Evolutionary conservation across 2,329 filamentous ascomycete species (phyloP), one percentile per base, ranked within the genome.

Genomic region (Phyllachora maydis): DNA sequence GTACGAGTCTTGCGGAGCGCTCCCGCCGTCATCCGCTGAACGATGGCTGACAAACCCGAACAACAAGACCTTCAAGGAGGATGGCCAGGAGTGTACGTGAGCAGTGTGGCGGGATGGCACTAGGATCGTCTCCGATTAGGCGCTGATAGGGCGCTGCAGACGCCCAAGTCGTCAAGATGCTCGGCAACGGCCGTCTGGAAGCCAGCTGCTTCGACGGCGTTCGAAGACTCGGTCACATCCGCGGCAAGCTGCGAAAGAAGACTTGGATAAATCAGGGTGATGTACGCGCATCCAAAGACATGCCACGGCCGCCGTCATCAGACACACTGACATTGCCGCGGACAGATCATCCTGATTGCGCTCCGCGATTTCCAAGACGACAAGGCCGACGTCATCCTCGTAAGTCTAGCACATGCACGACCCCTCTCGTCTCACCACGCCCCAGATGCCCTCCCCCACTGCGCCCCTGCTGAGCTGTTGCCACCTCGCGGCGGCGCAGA

Each of bases 221-320:
- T 36, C 82, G 82, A 50, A 72, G 81, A 30, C 66, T 52, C 19
- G 78, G 73, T 32, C 47, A 49, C 30, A 52, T 50, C 31, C 81
- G 85, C 34, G 85, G 85, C 56, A 95, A 98, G 58, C 77, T 98
- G 43, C 73, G 88, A 43, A 98, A 98, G 68, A 98, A 98, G 68
- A 88, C 95, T 52, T 93, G 82, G 82, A 93, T 93, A 65, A 93
- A 92, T 65, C 82, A 92, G 59, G 82, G 82, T 92, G n/a, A n/a
- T n/a, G n/a, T n/a, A n/a, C n/a, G n/a, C n/a, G n/a, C n/a, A n/a
- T n/a, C n/a, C n/a, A n/a, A n/a, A n/a, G n/a, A n/a, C n/a, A n/a
- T n/a, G n/a, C n/a, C n/a, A n/a, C n/a, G n/a, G n/a, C n/a, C n/a
- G n/a, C n/a, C n/a, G 48, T 83, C 85, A 90, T 51, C 90, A 90